These are phyloP conservation scores for Gossypium herbaceum DNA, from an alignment of 345 rosid species.

Conservation along the genomic window DNA sequence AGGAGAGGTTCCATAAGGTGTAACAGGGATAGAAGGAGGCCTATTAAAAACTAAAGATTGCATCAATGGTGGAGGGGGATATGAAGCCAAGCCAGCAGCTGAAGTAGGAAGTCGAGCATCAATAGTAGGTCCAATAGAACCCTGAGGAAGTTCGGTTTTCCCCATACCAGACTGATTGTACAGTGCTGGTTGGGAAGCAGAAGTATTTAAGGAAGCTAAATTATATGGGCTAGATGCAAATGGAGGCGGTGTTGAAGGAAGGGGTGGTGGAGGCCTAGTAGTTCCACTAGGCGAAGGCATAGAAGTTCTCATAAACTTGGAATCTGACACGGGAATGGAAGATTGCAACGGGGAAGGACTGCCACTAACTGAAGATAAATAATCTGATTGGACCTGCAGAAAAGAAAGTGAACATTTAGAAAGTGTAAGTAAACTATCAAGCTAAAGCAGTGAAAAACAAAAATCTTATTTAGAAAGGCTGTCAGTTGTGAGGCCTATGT, in stretches of 20 bases:
- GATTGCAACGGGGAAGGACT: constrained; percentile 32
- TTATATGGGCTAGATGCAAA: constrained; percentile 73
- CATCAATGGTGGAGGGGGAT: constrained; percentile 60
- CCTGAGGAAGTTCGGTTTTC: constrained; percentile 49
- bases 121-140: constrained; percentile 35
- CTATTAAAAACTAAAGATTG: constrained; percentile 64
- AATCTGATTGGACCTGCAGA: constrained; percentile 59
- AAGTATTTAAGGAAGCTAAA: constrained; percentile 50
- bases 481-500: background rate
- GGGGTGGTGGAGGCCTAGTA: constrained; percentile 73
- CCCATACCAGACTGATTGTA: constrained; percentile 55
- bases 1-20: constrained; percentile 50
- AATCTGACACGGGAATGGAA: constrained; percentile 33
- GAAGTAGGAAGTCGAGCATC: constrained; percentile 59
- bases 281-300: constrained; percentile 65
- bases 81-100: constrained; percentile 51
- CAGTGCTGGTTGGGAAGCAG: constrained; percentile 50
- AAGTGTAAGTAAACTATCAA: background rate
- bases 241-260: constrained; percentile 83
- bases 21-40: constrained; percentile 53
- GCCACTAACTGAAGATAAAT: constrained; percentile 32
- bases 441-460: background rate
- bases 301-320: constrained; percentile 38
- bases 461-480: constrained; percentile 35
- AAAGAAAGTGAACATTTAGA: constrained; percentile 14